A percentile compares a stretch with the other conserved stretches of the same genome.
These are phyloP conservation scores for Vitis riparia DNA, from an alignment of 164 flowering plant genomes.

Conservation along the genomic window DNA sequence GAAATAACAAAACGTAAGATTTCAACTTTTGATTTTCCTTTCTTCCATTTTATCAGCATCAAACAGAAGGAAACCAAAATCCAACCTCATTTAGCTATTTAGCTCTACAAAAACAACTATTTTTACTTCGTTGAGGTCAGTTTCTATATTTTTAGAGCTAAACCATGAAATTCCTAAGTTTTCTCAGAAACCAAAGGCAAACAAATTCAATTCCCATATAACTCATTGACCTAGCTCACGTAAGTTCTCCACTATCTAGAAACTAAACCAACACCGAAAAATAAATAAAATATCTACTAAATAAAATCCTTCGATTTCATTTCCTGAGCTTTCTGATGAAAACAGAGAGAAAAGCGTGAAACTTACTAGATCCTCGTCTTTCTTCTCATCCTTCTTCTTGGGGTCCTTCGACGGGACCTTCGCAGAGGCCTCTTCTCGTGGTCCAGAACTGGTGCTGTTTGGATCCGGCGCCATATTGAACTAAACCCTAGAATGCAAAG, in stretches of 20 bases:
- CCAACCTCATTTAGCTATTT: not conserved
- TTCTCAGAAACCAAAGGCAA: constrained; percentile 1
- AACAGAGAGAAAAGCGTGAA: not conserved
- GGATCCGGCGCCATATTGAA: constrained; percentile 41
- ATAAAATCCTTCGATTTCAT: not conserved
- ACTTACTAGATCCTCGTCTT: constrained; percentile 87
- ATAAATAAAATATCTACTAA: no score
- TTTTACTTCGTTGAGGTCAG: no score
- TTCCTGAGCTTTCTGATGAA: not conserved
- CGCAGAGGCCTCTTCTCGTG: constrained; percentile 35
- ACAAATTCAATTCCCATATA: no score
- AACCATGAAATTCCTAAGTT: not conserved
- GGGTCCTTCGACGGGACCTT: constrained; percentile 73
- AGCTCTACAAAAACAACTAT: not conserved
- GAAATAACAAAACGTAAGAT: no score
- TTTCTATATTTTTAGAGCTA: no score
- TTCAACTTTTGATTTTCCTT: no score
- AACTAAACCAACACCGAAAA: no score
- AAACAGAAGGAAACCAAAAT: not conserved
- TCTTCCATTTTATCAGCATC: not conserved
- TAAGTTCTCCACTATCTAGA: no score
- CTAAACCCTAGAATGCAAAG: no score
- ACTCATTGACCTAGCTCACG: no score
- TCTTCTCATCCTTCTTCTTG: constrained; percentile 88
- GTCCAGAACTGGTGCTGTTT: constrained; percentile 25